phyloP scores from a whole-genome alignment of 2,329 filamentous ascomycete genomes.

The Epicoccum nigrum region DNA sequence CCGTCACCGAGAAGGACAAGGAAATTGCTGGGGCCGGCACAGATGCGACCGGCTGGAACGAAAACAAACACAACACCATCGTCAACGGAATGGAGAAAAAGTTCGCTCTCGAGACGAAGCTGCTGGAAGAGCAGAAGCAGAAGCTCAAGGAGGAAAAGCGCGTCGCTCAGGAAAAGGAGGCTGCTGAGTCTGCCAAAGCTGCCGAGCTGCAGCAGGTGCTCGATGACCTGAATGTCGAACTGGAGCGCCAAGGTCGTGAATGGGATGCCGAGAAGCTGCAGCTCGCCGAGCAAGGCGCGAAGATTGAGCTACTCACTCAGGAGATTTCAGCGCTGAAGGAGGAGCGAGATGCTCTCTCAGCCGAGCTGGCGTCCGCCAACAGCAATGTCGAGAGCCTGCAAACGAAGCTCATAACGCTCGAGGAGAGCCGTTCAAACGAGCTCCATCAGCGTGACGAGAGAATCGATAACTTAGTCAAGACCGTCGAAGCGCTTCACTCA shows the following conservation, averaged over 20 bases:
- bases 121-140: slow-evolving; percentile 39
- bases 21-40: slow-evolving; percentile 28
- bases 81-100: slow-evolving; percentile 46
- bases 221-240: slow-evolving; percentile 43
- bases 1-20: slow-evolving; percentile 42
- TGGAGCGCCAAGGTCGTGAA: slow-evolving; percentile 42
- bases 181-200: slow-evolving; percentile 39
- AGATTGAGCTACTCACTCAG: slow-evolving; percentile 35
- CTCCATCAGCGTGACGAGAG: slow-evolving; percentile 36
- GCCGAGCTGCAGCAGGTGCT: slow-evolving; percentile 45
- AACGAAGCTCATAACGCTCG: slow-evolving; percentile 32
- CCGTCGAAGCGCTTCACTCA: slow-evolving; percentile 33
- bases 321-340: slow-evolving; percentile 32
- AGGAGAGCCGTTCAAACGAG: slow-evolving; percentile 38
- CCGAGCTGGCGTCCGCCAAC: slow-evolving; percentile 31
- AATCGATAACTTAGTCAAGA: slow-evolving; percentile 35
- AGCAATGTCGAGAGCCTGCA: slow-evolving; percentile 36
- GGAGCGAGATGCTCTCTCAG: slow-evolving; percentile 33
- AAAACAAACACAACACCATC: slow-evolving; percentile 32
- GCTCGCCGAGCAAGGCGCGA: slow-evolving; percentile 38
- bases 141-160: slow-evolving; percentile 42
- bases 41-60: slow-evolving; percentile 20
- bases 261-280: slow-evolving; percentile 47
- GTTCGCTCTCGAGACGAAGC: slow-evolving; percentile 42
- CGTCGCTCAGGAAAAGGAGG: slow-evolving; percentile 38